These are phyloP conservation scores for Colletotrichum kahawae DNA, from an alignment of 2,329 filamentous ascomycete species.

Conservation along the genomic window DNA sequence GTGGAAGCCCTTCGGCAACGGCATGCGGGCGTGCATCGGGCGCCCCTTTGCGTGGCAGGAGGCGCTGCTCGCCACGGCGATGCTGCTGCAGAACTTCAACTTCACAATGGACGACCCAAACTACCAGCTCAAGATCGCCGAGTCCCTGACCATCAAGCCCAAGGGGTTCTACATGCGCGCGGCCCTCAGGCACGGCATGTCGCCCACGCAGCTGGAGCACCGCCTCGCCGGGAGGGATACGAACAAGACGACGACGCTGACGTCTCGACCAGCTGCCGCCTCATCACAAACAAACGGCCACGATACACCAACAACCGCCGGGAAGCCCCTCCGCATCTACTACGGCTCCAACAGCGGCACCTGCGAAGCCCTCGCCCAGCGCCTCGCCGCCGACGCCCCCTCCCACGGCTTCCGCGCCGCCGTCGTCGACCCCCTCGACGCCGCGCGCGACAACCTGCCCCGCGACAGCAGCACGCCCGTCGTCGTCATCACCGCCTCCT, in stretches of 20 bases:
- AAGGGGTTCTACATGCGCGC: conserved; percentile 65
- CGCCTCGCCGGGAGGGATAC: conserved; percentile 40
- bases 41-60: conserved; percentile 61
- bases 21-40: conserved; percentile 57
- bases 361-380: conserved; percentile 68
- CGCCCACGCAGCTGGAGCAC: conserved; percentile 47
- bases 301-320: conserved; percentile 10
- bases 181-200: conserved; percentile 48
- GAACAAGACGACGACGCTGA: background rate
- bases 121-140: conserved; percentile 57
- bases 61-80: conserved; percentile 48
- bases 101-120: conserved; percentile 63
- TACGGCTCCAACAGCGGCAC: conserved; percentile 75
- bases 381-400: conserved; percentile 59
- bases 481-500: conserved; percentile 69
- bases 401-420: conserved; percentile 59
- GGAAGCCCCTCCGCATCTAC: conserved; percentile 59
- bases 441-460: conserved; percentile 60
- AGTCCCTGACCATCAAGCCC: conserved; percentile 64
- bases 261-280: background rate
- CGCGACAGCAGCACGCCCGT: conserved; percentile 54
- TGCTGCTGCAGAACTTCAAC: conserved; percentile 72
- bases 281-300: background rate
- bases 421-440: conserved; percentile 60
- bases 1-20: conserved; percentile 61